Conservation (phyloP, 495 filamentous ascomycete species). For the Tuber umbilicatum region DNA sequence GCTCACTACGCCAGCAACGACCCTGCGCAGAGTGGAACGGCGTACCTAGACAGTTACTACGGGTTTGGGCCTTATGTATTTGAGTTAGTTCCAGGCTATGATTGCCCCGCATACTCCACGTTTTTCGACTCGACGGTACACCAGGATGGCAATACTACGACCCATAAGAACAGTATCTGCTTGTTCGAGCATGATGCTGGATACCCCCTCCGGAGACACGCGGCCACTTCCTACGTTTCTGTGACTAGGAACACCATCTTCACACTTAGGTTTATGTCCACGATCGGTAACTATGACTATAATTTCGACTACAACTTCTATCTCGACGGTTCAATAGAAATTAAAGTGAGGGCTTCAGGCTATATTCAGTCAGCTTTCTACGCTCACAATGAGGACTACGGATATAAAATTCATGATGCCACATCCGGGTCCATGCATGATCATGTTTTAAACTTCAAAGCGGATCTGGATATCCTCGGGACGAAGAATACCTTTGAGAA, state of each 20-base stretch:
- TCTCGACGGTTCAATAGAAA: constrained; percentile 52
- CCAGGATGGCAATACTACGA: constrained; percentile 44
- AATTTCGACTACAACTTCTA: constrained; percentile 51
- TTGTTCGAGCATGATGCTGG: constrained; percentile 49
- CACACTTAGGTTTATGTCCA: constrained; percentile 47
- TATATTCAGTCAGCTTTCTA: constrained; percentile 54
- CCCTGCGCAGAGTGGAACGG: constrained; percentile 45
- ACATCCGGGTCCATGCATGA: constrained; percentile 55
- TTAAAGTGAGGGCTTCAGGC: constrained; percentile 53
- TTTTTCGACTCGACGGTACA: constrained; percentile 47
- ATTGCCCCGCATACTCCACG: constrained; percentile 50
- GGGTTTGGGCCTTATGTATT: constrained; percentile 48
- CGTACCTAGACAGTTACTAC: constrained; percentile 48
- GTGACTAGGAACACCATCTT: constrained; percentile 49
- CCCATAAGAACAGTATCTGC: constrained; percentile 48
- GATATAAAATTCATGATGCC: constrained; percentile 53
- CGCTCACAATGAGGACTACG: constrained; percentile 51
- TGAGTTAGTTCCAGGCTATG: constrained; percentile 50
- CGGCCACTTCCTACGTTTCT: constrained; percentile 39
- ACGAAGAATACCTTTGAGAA: constrained; percentile 49
- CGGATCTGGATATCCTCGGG: constrained; percentile 52
- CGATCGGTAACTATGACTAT: constrained; percentile 55
- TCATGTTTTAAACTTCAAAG: constrained; percentile 56
- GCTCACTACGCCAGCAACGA: constrained; percentile 53
- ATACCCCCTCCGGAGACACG: constrained; percentile 48